Evolutionary conservation across 345 rosid species (phyloP), one percentile per base, ranked within the genome.

Genomic region (Citrus australasica): DNA sequence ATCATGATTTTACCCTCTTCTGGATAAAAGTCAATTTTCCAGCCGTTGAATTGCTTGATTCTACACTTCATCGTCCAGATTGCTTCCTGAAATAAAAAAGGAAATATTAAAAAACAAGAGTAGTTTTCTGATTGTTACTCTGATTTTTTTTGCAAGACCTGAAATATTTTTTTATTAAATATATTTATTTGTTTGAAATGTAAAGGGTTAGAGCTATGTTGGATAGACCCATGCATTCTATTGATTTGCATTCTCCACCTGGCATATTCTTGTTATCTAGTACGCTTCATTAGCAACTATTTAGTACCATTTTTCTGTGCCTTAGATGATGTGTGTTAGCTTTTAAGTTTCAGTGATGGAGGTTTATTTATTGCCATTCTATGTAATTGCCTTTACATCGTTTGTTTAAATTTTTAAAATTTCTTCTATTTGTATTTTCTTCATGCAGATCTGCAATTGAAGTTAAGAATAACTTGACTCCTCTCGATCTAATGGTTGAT

Each of bases 391-490:
- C 51, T 13, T 14, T 48, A 64, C 30, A 3, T 10, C 2, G 13
- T 74, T 74, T 40, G 33, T 71, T 42, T 76, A 56, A 78, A 28
- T 69, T 62, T 48, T 9, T 10, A 69, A 22, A 16, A 30, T 76
- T 37, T 69, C 58, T 48, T 35, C 5, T 33, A 9, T 37, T 67
- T 37, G 9, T 19, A 56, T 58, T 70, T 64, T 59, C 37, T 27
- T 48, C 35, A 3, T 78, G 59, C 79, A 90, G 93, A 78, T 88
- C 88, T 53, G 65, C 78, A 9, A 85, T 90, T 67, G 87, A 88
- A 78, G 79, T 90, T 69, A 67, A 73, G 25, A 58, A 88, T 74
- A 87, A 88, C 33, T 75, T 83, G 70, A 88, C 92, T n/a, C 70
- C 71, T 67, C 80, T 88, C 55, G 89, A 86, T 80, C 69, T 84